A percentile compares a stretch with the other conserved stretches of the same genome.
phyloP scores from a whole-genome alignment of 1,284 basidiomycete genomes.

The Cystobasidium slooffiae region DNA sequence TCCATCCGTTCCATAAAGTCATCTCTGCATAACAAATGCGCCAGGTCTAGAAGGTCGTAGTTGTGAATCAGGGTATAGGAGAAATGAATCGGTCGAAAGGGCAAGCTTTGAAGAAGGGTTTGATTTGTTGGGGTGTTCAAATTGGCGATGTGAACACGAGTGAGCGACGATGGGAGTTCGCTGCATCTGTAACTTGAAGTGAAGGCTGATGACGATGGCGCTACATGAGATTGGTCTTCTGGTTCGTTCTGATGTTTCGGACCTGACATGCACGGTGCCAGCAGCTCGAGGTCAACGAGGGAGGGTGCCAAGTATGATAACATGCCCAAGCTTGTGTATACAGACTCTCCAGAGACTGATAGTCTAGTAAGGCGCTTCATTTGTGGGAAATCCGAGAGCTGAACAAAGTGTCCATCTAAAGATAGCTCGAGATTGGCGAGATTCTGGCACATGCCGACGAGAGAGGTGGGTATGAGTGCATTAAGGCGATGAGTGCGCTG shows the following conservation, averaged over 20 bases:
- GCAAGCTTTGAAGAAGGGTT: conserved; percentile 19
- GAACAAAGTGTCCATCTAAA: conserved; percentile 41
- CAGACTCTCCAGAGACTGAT: conserved; percentile 21
- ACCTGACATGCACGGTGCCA: conserved; percentile 21
- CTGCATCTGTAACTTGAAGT: conserved; percentile 1
- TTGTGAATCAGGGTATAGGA: conserved; percentile 41
- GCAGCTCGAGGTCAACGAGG: conserved; percentile 25
- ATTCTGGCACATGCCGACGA: conserved; percentile 15
- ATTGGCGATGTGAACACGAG: conserved; percentile 33
- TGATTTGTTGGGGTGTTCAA: conserved; percentile 37
- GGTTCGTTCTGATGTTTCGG: not conserved
- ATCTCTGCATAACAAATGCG: conserved; percentile 27
- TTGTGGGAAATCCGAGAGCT: conserved; percentile 20
- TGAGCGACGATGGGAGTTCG: not conserved
- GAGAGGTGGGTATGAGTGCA: conserved; percentile 7
- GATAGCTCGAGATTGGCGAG: conserved; percentile 31
- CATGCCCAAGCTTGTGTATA: conserved; percentile 22
- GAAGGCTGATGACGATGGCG: not conserved
- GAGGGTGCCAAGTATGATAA: conserved; percentile 11
- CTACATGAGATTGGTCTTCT: not conserved
- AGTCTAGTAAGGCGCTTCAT: conserved; percentile 25
- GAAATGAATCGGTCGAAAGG: conserved; percentile 32
- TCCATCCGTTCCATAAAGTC: conserved; percentile 17
- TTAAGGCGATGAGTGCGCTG: conserved; percentile 32
- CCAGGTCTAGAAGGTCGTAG: conserved; percentile 37